These are phyloP conservation scores for Aspergillus pseudotamarii DNA, from an alignment of 2,329 filamentous ascomycete species.

Conservation along the genomic window DNA sequence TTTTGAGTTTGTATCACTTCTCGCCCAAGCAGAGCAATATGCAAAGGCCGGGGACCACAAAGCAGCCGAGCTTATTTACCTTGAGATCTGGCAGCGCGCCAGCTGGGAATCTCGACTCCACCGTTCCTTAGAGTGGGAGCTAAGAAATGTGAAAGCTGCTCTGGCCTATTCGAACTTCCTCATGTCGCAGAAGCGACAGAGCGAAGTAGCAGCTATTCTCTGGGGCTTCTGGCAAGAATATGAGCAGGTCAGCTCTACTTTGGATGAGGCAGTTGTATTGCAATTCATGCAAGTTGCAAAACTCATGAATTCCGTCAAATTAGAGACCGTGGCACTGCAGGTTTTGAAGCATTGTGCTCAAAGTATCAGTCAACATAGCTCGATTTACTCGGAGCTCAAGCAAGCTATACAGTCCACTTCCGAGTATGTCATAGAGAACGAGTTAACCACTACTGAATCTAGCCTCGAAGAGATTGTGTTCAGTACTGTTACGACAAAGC, in stretches of 20 bases:
- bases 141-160: constrained; percentile 51
- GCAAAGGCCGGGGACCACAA: constrained; percentile 33
- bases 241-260: constrained; percentile 44
- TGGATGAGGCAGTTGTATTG: constrained; percentile 39
- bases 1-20: constrained; percentile 37
- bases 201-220: constrained; percentile 51
- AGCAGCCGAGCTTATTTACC: constrained; percentile 51
- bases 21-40: constrained; percentile 44
- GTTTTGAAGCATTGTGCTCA: constrained; percentile 50
- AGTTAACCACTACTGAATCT: constrained; percentile 44
- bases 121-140: constrained; percentile 49
- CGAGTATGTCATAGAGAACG: constrained; percentile 46
- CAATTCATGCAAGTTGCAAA: constrained; percentile 46
- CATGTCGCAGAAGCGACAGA: constrained; percentile 47
- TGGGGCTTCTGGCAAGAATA: constrained; percentile 55
- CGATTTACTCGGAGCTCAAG: constrained; percentile 46
- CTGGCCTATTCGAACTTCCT: constrained; percentile 53
- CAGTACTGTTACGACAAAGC: constrained; percentile 45
- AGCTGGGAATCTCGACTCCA: constrained; percentile 50
- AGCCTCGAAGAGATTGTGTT: constrained; percentile 49
- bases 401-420: constrained; percentile 47
- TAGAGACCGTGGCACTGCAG: constrained; percentile 48
- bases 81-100: constrained; percentile 56
- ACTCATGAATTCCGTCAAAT: constrained; percentile 50
- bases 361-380: constrained; percentile 39